Percentiles rank a stretch among this genome's conserved stretches.
Conservation (phyloP, 2,329 filamentous ascomycete genomes). For the Colletotrichum cordylinicola region DNA sequence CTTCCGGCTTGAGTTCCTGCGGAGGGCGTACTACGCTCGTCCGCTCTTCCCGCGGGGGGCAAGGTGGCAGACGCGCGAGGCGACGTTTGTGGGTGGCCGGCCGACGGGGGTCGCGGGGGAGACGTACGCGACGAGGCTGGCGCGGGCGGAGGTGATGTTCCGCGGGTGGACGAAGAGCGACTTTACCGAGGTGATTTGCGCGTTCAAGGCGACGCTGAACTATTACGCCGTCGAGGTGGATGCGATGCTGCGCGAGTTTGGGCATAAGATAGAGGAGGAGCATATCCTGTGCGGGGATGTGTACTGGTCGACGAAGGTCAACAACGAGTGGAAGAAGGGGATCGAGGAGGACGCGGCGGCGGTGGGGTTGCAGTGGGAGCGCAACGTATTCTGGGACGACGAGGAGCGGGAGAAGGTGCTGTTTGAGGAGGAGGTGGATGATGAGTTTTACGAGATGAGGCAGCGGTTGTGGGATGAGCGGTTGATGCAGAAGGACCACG, state of each 20-base stretch:
- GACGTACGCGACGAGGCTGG: neutral
- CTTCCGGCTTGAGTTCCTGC: constrained; percentile 14
- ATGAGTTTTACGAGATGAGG: neutral
- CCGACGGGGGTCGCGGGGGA: neutral
- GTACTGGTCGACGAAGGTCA: neutral
- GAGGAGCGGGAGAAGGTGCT: neutral
- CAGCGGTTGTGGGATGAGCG: neutral
- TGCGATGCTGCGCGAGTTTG: neutral
- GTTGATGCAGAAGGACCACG: neutral
- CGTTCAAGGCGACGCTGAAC: constrained; percentile 10
- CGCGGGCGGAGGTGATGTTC: neutral
- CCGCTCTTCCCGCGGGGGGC: neutral
- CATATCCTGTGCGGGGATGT: neutral
- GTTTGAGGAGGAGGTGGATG: neutral
- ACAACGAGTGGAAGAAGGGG: neutral
- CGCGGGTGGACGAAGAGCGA: neutral
- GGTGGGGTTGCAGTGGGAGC: neutral
- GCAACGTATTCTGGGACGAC: neutral
- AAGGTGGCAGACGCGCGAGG: neutral
- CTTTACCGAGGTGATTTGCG: constrained; percentile 1
- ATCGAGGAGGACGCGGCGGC: neutral
- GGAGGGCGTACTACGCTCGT: neutral
- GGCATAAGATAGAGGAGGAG: neutral
- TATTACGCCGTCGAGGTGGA: neutral
- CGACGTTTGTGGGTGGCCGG: neutral